Conservation (phyloP, 108 stramenopile species). For the Phaeodactylum tricornutum region DNA sequence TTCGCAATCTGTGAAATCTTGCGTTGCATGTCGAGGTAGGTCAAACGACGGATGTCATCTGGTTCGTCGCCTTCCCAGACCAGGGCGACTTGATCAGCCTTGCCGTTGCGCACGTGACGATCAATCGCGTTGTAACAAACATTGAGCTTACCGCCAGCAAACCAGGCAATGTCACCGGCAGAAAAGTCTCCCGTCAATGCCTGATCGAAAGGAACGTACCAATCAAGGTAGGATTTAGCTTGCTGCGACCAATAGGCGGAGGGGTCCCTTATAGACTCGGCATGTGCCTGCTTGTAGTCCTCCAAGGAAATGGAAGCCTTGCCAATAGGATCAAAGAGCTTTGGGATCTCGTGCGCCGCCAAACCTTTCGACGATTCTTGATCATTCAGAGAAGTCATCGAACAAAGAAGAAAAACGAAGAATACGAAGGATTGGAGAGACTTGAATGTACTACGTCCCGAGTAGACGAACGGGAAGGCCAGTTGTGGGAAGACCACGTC, state of each 20-base stretch:
- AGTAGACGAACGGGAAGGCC: no score
- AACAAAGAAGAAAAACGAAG: no score
- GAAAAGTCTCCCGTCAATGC: constrained; percentile 37
- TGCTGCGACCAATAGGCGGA: constrained; percentile 48
- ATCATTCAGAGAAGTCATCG: no score
- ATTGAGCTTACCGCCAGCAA: constrained; percentile 78
- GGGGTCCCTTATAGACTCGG: constrained; percentile 41
- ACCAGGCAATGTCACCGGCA: constrained; percentile 64
- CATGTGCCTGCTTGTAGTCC: constrained; percentile 42
- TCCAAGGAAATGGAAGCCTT: constrained; percentile 2
- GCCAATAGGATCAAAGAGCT: constrained; percentile 1
- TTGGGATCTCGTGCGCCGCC: constrained; percentile 3
- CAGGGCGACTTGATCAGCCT: constrained; percentile 60
- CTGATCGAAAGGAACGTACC: constrained; percentile 49
- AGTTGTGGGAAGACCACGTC: no score
- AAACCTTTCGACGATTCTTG: no score
- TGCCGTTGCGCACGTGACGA: constrained; percentile 30
- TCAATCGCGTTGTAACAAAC: constrained; percentile 83
- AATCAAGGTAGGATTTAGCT: constrained; percentile 53
- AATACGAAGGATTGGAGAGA: no score
- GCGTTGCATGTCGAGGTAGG: constrained; percentile 59
- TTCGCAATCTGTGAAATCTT: constrained; percentile 88
- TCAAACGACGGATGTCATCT: constrained; percentile 47
- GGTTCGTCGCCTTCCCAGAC: constrained; percentile 85
- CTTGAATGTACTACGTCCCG: no score